phyloP scores from a whole-genome alignment of 2,329 filamentous ascomycete species.

The Hortaea sp. region DNA sequence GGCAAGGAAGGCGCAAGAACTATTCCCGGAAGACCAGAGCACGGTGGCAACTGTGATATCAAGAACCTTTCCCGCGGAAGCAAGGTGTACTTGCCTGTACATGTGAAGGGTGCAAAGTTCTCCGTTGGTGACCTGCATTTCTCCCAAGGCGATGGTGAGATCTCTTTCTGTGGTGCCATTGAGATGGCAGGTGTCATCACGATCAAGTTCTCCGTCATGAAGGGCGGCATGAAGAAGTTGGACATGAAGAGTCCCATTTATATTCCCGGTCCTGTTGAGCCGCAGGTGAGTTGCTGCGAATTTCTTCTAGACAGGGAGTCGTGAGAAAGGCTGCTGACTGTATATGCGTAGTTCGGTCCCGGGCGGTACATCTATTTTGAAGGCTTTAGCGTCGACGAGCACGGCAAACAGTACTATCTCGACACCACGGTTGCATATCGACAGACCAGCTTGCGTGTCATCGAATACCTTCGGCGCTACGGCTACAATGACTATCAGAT shows the following conservation, averaged over 20 bases:
- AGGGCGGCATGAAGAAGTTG: conserved; percentile 63
- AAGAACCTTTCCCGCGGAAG: conserved; percentile 72
- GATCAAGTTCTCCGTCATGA: conserved; percentile 80
- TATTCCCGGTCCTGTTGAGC: conserved; percentile 76
- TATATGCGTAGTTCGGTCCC: conserved; percentile 41
- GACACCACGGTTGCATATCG: conserved; percentile 80
- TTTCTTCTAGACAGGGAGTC: no score
- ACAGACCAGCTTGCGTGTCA: conserved; percentile 65
- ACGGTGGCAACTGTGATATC: conserved; percentile 87
- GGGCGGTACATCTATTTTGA: conserved; percentile 77
- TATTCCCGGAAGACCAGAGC: conserved; percentile 72
- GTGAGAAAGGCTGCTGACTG: no score
- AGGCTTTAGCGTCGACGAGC: conserved; percentile 79
- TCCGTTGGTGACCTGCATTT: conserved; percentile 69
- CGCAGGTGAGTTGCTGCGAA: conserved; percentile 39
- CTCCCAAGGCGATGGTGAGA: conserved; percentile 85
- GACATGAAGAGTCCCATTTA: conserved; percentile 77
- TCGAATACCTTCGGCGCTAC: conserved; percentile 67
- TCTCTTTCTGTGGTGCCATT: conserved; percentile 66
- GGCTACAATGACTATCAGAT: conserved; percentile 66
- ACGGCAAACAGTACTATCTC: conserved; percentile 81
- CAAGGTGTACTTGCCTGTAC: conserved; percentile 80
- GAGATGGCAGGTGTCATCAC: conserved; percentile 92
- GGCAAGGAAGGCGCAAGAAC: conserved; percentile 73
- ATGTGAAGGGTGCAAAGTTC: conserved; percentile 80